phyloP scores from a whole-genome alignment of 2,329 filamentous ascomycete genomes.

The Xylaria sp. region DNA sequence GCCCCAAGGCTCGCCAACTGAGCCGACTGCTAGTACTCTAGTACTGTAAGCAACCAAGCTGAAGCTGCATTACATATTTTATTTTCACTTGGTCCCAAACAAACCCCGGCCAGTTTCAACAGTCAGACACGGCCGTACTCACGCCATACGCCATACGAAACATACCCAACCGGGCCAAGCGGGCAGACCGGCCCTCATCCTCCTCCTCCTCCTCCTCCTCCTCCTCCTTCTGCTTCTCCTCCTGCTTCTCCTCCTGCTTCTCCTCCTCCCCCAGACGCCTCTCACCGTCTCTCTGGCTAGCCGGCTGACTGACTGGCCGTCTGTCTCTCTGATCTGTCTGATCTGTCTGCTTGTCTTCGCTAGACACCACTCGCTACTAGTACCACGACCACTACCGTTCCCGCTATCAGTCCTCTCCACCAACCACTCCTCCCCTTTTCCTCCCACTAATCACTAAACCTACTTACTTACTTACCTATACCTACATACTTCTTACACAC shows the following conservation, averaged over 20 bases:
- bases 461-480: not conserved
- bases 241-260: not conserved
- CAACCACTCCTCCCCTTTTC: not conserved
- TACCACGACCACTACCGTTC: not conserved
- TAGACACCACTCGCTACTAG: conserved; percentile 5
- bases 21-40: conserved; percentile 1
- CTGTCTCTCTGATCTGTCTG: conserved; percentile 6
- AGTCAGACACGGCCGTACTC: conserved; percentile 26
- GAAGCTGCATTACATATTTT: conserved; percentile 22
- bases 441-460: conserved; percentile 30
- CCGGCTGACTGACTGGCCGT: conserved; percentile 5
- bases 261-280: not conserved
- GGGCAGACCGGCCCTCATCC: conserved; percentile 19
- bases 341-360: conserved; percentile 8
- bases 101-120: conserved; percentile 33
- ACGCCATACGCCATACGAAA: conserved; percentile 16
- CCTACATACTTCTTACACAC: conserved; percentile 24
- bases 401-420: conserved; percentile 1
- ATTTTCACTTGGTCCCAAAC: conserved; percentile 17
- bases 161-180: conserved; percentile 23
- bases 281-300: conserved; percentile 14
- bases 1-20: conserved; percentile 16
- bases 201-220: not conserved
- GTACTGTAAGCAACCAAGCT: conserved; percentile 13
- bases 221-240: not conserved